Conservation (phyloP, 1,284 basidiomycete genomes). For the Trametes versicolor region DNA sequence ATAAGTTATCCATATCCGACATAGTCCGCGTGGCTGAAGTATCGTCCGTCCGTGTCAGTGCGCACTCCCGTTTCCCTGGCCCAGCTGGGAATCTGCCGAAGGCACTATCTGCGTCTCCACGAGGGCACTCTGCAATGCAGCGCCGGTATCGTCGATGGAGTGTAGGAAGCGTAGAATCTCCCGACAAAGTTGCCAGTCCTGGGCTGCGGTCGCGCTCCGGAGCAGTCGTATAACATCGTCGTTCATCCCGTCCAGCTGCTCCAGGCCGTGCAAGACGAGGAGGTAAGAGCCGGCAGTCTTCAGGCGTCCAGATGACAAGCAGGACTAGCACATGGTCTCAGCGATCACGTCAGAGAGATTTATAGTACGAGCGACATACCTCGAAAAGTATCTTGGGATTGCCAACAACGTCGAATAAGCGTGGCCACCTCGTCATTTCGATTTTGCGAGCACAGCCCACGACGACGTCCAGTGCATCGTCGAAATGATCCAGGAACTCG, state of each 20-base stretch:
- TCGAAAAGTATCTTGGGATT: conserved; percentile 93
- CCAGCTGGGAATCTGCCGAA: conserved; percentile 21
- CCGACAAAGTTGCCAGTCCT: conserved; percentile 86
- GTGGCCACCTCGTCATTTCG: conserved; percentile 91
- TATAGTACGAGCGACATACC: conserved; percentile 50
- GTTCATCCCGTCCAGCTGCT: conserved; percentile 82
- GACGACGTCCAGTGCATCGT: conserved; percentile 90
- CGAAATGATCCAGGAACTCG: conserved; percentile 95
- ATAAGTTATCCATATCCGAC: conserved; percentile 14
- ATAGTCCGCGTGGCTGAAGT: conserved; percentile 2
- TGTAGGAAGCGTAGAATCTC: conserved; percentile 93
- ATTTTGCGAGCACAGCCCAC: conserved; percentile 98
- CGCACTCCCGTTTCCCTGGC: conserved; percentile 26
- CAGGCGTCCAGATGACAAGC: conserved; percentile 77
- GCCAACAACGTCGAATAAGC: conserved; percentile 91
- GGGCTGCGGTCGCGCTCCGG: conserved; percentile 73
- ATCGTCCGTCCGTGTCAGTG: conserved; percentile 9
- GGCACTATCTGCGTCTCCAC: conserved; percentile 47
- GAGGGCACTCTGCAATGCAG: conserved; percentile 71
- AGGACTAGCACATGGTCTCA: conserved; percentile 55
- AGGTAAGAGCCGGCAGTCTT: conserved; percentile 95
- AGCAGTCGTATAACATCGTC: conserved; percentile 84
- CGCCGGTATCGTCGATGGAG: conserved; percentile 88
- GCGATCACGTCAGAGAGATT: not conserved
- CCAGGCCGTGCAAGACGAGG: conserved; percentile 92